Evolutionary conservation across 2,329 filamentous ascomycete species (phyloP).

Genomic region (Cercospora sp.): DNA sequence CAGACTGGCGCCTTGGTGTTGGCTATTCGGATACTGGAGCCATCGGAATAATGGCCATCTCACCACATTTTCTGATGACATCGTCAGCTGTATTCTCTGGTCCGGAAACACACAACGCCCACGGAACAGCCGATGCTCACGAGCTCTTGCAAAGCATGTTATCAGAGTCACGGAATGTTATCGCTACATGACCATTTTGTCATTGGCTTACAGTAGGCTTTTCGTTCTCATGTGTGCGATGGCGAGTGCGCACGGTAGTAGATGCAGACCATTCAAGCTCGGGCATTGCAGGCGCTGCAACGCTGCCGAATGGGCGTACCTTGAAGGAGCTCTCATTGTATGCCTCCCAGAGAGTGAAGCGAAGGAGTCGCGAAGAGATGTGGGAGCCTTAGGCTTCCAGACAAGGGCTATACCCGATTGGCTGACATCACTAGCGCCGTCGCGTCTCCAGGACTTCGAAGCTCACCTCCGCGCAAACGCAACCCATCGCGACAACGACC

Average conservation of each 20-base stretch:
- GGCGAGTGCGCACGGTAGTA: neutral
- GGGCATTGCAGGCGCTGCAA: neutral
- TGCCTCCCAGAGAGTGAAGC: neutral
- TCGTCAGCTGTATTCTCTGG: neutral
- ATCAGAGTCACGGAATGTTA: neutral
- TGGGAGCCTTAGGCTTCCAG: neutral
- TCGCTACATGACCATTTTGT: neutral
- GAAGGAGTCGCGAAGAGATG: neutral
- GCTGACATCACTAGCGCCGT: neutral
- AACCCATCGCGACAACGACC: neutral
- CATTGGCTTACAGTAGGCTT: neutral
- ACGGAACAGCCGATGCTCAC: neutral
- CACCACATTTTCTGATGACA: neutral
- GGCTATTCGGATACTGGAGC: neutral
- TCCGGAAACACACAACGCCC: neutral
- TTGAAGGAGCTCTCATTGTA: neutral
- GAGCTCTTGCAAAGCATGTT: neutral
- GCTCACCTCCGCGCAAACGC: neutral
- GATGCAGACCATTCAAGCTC: neutral
- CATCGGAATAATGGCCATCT: neutral
- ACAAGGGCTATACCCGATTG: neutral
- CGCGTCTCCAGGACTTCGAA: neutral
- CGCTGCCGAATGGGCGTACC: neutral
- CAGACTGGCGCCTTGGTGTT: neutral
- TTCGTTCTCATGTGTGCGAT: neutral